Base-by-base conservation (phyloP, 208 protist genomes). In the Tritrichomonas foetus region DNA sequence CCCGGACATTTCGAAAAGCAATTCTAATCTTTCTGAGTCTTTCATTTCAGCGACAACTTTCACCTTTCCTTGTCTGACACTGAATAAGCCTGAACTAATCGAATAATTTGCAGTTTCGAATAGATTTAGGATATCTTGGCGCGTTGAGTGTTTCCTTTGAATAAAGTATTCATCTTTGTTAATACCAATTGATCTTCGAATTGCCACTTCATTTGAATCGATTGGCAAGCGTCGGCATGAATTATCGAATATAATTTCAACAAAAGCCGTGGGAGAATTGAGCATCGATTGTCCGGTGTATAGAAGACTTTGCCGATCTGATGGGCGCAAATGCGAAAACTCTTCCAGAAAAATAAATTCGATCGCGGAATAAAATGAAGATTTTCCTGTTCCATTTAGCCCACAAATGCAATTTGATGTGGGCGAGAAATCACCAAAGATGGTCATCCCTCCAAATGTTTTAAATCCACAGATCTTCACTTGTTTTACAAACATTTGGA, bases 161-260 rank as follows among this genome's bases (percentile, higher is more conserved):
- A 89, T 57, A 50, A 89, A 89, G n/a, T 61, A 57, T 39, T 89
- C 78, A 50, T 89, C 78, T 47, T 89, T 89, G 33, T 89, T 44
- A 30, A 57, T 53, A n/a, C 78, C 78, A n/a, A 89, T 89, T 61
- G 44, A 44, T 2, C 78, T 44, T 57, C 78, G 13, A 53, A 89
- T 57, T 57, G 78, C 53, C 5, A 89, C 44, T 57, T 89, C 78
- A n/a, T 89, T 16, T 22, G 0, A 1, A 33, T 89, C 47, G 44
- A 89, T 89, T 89, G 41, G 47, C n/a, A 89, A 57, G 0, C 44
- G 33, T 89, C 27, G 8, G 25, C 14, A 53, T 0, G 78, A 39
- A 89, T 89, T 89, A 89, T 89, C 78, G n/a, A 89, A 89, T 25
- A 14, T 14, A 33, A 89, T 53, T 39, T 89, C 78, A 57, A 89